phyloP scores from a whole-genome alignment of 257 asterid genomes.

The Solanum bulbocastanum region DNA sequence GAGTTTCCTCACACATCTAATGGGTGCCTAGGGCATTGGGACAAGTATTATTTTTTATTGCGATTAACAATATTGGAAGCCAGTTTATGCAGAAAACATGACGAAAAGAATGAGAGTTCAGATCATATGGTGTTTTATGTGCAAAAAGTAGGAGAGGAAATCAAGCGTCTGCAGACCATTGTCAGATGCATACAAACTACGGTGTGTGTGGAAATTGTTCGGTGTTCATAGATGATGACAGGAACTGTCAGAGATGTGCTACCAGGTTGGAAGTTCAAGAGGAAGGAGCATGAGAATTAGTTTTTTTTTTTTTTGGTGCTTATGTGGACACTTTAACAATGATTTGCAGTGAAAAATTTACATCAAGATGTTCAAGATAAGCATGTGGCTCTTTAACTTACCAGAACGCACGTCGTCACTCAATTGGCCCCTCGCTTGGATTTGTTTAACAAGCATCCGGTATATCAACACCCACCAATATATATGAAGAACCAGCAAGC shows the following conservation, averaged over 20 bases:
- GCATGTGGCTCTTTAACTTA: conserved; percentile 19
- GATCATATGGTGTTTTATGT: background rate
- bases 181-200: background rate
- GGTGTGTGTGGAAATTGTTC: background rate
- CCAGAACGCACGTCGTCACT: conserved; percentile 96
- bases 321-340: background rate
- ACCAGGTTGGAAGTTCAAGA: background rate
- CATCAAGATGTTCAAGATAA: background rate
- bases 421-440: conserved; percentile 74
- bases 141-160: background rate
- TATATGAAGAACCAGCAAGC: conserved; percentile 75
- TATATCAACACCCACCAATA: conserved; percentile 87
- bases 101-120: background rate
- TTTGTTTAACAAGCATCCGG: conserved; percentile 80
- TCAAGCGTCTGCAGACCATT: background rate
- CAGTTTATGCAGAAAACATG: background rate
- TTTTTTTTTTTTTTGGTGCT: background rate
- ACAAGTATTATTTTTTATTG: background rate
- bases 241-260: background rate
- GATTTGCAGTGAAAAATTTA: background rate
- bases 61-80: background rate
- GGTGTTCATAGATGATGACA: background rate
- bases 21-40: background rate
- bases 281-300: background rate
- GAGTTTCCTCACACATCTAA: background rate